A percentile compares a stretch with the other conserved stretches of the same genome.
phyloP scores from a whole-genome alignment of 2,329 filamentous ascomycete genomes.

The Trichoderma asperellum region DNA sequence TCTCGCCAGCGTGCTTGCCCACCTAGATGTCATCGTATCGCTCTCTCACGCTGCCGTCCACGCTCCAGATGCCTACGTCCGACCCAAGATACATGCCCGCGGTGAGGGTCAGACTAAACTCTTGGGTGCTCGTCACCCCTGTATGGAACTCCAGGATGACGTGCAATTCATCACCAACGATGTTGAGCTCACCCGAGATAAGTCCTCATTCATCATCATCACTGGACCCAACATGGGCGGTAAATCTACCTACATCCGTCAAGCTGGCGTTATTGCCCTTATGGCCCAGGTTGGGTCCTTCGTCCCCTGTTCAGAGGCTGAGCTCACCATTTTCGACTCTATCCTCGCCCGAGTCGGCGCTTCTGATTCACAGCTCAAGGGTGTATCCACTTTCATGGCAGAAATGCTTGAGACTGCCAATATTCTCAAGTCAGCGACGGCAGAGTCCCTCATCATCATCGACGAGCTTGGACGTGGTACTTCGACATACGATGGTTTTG shows the following conservation, averaged over 20 bases:
- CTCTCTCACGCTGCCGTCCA: conserved; percentile 93
- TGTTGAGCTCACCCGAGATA: conserved; percentile 75
- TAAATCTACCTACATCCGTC: conserved; percentile 97
- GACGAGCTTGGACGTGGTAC: conserved; percentile 96
- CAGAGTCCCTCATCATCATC: conserved; percentile 96
- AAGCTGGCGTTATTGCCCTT: conserved; percentile 93
- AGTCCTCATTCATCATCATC: conserved; percentile 92
- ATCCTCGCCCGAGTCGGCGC: conserved; percentile 95
- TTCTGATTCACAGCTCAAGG: conserved; percentile 94
- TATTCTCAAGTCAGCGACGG: conserved; percentile 94
- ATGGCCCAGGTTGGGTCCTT: conserved; percentile 98
- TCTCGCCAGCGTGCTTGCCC: conserved; percentile 83
- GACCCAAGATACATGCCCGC: conserved; percentile 86
- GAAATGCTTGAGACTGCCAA: conserved; percentile 99
- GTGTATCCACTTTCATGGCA: conserved; percentile 98
- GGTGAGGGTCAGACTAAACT: conserved; percentile 87
- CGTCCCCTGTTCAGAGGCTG: conserved; percentile 86
- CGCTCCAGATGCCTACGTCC: conserved; percentile 87
- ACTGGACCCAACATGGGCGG: conserved; percentile 99
- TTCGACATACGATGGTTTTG: conserved; percentile 97
- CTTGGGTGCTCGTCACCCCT: conserved; percentile 93
- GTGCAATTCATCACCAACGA: conserved; percentile 99
- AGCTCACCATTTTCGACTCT: conserved; percentile 94
- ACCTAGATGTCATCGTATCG: conserved; percentile 92
- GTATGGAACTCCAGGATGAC: conserved; percentile 98